A percentile compares a stretch with the other conserved stretches of the same genome.
Evolutionary conservation across 148 eudicot genomes (phyloP).

Genomic region (Suaeda aralocaspica): DNA sequence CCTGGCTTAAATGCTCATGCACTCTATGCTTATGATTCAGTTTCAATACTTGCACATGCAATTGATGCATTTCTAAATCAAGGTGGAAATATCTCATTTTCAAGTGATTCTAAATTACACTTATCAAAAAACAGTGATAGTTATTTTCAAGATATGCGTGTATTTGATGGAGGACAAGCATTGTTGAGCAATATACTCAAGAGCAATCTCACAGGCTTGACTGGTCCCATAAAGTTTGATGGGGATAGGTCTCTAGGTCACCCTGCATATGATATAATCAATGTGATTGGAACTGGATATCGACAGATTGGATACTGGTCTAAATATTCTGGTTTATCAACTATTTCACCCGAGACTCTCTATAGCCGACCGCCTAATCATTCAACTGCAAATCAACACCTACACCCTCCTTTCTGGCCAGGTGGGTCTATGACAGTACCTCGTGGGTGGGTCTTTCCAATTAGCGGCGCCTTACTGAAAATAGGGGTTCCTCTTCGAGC

Average conservation of each 20-base stretch:
- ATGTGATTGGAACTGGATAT: constrained; percentile 76
- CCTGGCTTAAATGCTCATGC: constrained; percentile 70
- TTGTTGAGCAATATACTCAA: constrained; percentile 53
- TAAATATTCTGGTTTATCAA: constrained; percentile 74
- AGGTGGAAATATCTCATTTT: constrained; percentile 75
- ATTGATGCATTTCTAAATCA: constrained; percentile 62
- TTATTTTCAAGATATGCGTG: constrained; percentile 56
- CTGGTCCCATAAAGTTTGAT: constrained; percentile 67
- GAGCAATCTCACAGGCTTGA: constrained; percentile 67
- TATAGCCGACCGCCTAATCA: constrained; percentile 53
- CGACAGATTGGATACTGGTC: constrained; percentile 85
- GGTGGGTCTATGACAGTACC: constrained; percentile 61
- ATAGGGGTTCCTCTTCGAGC: constrained; percentile 80
- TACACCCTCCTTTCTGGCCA: constrained; percentile 77
- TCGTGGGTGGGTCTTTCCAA: constrained; percentile 98
- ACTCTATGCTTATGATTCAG: constrained; percentile 88
- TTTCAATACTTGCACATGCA: constrained; percentile 85
- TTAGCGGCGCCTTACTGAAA: constrained; percentile 57
- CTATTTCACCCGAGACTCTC: constrained; percentile 59
- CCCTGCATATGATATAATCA: constrained; percentile 84
- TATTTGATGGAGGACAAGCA: constrained; percentile 70
- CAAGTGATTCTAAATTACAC: constrained; percentile 43
- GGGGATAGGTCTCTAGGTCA: constrained; percentile 45
- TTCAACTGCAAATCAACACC: constrained; percentile 49
- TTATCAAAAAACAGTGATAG: constrained; percentile 32